Evolutionary conservation across 371 early-diverging fungal genomes (phyloP), one percentile per base, ranked within the genome.

Genomic region (Smittium mucronatum): DNA sequence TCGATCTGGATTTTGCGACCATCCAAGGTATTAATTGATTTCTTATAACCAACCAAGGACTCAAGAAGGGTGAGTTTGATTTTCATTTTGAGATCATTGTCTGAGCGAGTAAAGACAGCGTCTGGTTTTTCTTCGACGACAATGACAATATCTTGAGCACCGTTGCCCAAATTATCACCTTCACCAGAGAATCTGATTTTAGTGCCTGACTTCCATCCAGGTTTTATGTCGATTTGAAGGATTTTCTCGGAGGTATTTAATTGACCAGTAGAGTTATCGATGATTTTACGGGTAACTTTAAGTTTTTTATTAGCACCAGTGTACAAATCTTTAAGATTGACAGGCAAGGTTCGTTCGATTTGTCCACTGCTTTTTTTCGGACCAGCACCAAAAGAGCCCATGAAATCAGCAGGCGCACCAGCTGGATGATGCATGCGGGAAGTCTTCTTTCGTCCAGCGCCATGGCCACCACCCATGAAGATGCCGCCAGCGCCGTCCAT

Each of bases 181-280:
- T 96, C 93, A 58, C 86, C 88, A 1, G 87, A 82, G 82, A 93
- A 99, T 25, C 89, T 88, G 73, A 99, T 86, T 81, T 98, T 96
- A 69, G 99, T 97, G 5, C 99, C 99, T 2, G 94, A 89, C 78
- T 98, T 98, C 94, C 97, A 96, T 2, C 99, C 99, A 0, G 97
- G 92, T 74, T 93, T 94, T 77, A 99, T 82, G 70, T 89, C 83
- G 70, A 99, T 84, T 34, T 84, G 84, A 21, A 99, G 81, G 26
- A 93, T 82, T 80, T 95, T 94, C 72, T 95, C 96, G 0, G 87
- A 74, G 0, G 83, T 64, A 0, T 82, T 76, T 32, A 75, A 58
- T 35, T 76, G 73, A 21, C 88, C 87, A 16, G 81, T 76, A 1
- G 82, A 69, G 29, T 80, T 81, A 65, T 75, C 74, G 59, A 80